Conservation (phyloP, 2,329 filamentous ascomycete species). For the Xylaria sp. region DNA sequence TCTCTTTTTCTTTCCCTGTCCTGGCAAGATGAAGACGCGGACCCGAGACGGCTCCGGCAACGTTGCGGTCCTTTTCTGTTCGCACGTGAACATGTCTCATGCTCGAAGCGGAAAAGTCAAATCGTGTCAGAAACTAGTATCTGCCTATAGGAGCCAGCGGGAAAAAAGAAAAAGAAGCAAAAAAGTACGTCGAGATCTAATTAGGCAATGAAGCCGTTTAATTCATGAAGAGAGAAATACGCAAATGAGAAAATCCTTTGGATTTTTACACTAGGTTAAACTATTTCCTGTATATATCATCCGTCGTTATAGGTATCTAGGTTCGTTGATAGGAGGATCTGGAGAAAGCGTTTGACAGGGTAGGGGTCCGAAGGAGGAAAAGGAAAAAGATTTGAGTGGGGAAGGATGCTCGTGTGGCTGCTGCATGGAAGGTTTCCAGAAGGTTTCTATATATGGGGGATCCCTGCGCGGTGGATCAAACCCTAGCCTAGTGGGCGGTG, state of each 20-base stretch:
- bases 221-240: neutral
- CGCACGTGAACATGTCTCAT: neutral
- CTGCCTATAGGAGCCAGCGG: no score
- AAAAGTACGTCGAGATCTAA: conserved; percentile 4
- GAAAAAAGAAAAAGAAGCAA: neutral
- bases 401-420: conserved; percentile 12
- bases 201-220: conserved; percentile 26
- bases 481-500: neutral
- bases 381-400: neutral
- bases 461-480: conserved; percentile 33
- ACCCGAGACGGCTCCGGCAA: conserved; percentile 7
- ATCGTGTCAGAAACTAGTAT: neutral
- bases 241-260: neutral
- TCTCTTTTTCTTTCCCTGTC: conserved; percentile 4
- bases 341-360: conserved; percentile 10
- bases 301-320: conserved; percentile 6
- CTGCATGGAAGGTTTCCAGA: conserved; percentile 50
- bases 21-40: conserved; percentile 17
- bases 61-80: conserved; percentile 11
- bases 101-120: conserved; percentile 12
- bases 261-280: neutral
- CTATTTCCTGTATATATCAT: neutral
- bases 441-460: conserved; percentile 38
- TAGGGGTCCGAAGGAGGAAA: conserved; percentile 7
- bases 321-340: conserved; percentile 2